A percentile compares a stretch with the other conserved stretches of the same genome.
Conservation (phyloP, 2,329 filamentous ascomycete genomes). For the Biscogniauxia marginata region DNA sequence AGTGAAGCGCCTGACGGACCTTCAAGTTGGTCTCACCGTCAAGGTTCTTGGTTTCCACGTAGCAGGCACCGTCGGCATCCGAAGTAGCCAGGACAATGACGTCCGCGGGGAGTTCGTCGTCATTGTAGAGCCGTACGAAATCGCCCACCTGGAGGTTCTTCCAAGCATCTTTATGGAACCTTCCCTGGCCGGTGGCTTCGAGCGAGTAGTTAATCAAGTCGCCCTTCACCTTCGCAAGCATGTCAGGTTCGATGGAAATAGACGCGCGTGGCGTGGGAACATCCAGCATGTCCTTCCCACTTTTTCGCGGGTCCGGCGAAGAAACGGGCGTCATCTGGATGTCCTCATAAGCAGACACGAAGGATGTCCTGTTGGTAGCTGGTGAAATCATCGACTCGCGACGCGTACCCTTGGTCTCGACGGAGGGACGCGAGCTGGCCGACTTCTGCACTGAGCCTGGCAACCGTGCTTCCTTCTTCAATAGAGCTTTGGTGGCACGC, state of each 20-base stretch:
- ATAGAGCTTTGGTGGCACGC: conserved; percentile 45
- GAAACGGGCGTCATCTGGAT: conserved; percentile 97
- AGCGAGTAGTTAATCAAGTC: conserved; percentile 71
- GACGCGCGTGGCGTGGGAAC: conserved; percentile 2
- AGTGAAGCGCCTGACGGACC: conserved; percentile 86
- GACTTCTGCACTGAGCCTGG: conserved; percentile 49
- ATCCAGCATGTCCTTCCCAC: conserved; percentile 13
- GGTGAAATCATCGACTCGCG: conserved; percentile 55
- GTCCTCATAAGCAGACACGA: conserved; percentile 59
- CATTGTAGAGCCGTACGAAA: conserved; percentile 93
- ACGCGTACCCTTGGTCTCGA: conserved; percentile 57
- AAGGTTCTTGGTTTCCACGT: conserved; percentile 96
- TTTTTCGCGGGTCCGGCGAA: conserved; percentile 71
- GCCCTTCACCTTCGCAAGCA: conserved; percentile 47
- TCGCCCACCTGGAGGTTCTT: conserved; percentile 95
- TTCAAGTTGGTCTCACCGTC: conserved; percentile 98
- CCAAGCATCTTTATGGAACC: conserved; percentile 92
- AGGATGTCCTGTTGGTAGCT: conserved; percentile 47
- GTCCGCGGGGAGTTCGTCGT: conserved; percentile 93
- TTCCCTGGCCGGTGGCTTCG: conserved; percentile 65
- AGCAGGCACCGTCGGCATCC: conserved; percentile 90
- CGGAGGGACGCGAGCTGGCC: conserved; percentile 64
- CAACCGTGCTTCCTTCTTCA: conserved; percentile 50
- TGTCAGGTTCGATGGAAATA: conserved; percentile 34
- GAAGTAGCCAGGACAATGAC: conserved; percentile 90